A percentile compares a stretch with the other conserved stretches of the same genome.
These are phyloP conservation scores for Fusarium subtropicale DNA, from an alignment of 2,329 filamentous ascomycete genomes.

Conservation along the genomic window DNA sequence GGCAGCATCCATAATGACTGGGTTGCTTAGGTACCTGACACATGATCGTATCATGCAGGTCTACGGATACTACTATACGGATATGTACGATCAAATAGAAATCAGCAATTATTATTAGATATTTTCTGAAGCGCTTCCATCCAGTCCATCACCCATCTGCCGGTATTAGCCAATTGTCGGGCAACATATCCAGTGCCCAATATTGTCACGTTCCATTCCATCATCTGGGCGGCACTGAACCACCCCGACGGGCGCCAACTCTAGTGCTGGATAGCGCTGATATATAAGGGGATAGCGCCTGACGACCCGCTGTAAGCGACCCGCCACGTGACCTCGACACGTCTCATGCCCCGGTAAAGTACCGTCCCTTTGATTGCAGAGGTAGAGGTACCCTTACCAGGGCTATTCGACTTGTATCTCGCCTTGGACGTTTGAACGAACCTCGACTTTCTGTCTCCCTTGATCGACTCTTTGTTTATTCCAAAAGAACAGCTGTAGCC, in stretches of 20 bases:
- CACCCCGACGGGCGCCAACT: slow-evolving; percentile 40
- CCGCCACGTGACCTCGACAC: slow-evolving; percentile 44
- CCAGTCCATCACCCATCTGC: neutral
- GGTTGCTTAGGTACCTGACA: slow-evolving; percentile 15
- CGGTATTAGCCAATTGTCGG: slow-evolving; percentile 3
- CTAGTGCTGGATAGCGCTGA: slow-evolving; percentile 45
- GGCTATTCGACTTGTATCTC: slow-evolving; percentile 43
- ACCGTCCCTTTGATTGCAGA: slow-evolving; percentile 45
- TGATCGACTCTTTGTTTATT: slow-evolving; percentile 37
- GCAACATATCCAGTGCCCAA: neutral
- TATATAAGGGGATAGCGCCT: slow-evolving; percentile 40
- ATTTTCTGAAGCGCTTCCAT: neutral
- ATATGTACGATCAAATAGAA: neutral
- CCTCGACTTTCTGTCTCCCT: slow-evolving; percentile 40
- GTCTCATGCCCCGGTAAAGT: slow-evolving; percentile 43
- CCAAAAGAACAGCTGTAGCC: slow-evolving; percentile 22
- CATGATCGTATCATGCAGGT: slow-evolving; percentile 25
- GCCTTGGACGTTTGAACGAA: slow-evolving; percentile 43
- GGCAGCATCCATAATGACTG: slow-evolving; percentile 22
- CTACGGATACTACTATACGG: neutral
- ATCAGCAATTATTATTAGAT: slow-evolving; percentile 6
- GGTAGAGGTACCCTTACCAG: slow-evolving; percentile 40
- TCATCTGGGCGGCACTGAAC: slow-evolving; percentile 20
- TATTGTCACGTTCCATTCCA: slow-evolving; percentile 6
- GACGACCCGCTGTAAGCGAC: slow-evolving; percentile 36